These are phyloP conservation scores for Xylariales sp. DNA, from an alignment of 2,329 filamentous ascomycete species.

Conservation along the genomic window DNA sequence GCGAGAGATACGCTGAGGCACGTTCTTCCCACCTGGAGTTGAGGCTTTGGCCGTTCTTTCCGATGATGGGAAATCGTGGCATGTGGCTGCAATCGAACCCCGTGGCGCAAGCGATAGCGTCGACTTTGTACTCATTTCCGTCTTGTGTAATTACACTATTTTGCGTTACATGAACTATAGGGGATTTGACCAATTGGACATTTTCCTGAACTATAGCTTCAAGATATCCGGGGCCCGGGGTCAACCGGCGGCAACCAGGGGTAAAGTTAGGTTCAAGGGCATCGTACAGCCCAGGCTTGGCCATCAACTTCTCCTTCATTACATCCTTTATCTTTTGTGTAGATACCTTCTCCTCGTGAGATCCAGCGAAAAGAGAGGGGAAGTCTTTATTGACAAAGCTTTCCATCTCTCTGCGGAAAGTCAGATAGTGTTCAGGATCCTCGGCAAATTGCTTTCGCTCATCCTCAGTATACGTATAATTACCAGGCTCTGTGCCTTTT, in stretches of 20 bases:
- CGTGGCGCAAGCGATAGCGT: conserved; percentile 1
- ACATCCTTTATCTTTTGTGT: neutral
- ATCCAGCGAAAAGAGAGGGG: neutral
- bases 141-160: neutral
- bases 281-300: neutral
- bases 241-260: neutral
- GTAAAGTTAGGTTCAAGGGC: neutral
- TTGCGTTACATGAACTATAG: neutral
- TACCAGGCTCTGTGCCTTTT: too few relatives aligned
- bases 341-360: neutral
- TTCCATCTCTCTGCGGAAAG: neutral
- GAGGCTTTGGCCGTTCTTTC: neutral
- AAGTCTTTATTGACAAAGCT: conserved; percentile 3
- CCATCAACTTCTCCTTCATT: neutral
- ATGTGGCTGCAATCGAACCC: neutral
- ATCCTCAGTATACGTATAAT: neutral
- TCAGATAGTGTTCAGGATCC: neutral
- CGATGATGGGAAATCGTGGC: neutral
- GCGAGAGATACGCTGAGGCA: neutral
- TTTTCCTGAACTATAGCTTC: neutral
- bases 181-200: neutral
- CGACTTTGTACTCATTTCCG: neutral
- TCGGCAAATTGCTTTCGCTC: neutral
- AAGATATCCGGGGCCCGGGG: neutral
- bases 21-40: neutral